These are phyloP conservation scores for Globisporangium rhizosaccharum DNA, from an alignment of 352 stramenopile genomes.

Conservation along the genomic window DNA sequence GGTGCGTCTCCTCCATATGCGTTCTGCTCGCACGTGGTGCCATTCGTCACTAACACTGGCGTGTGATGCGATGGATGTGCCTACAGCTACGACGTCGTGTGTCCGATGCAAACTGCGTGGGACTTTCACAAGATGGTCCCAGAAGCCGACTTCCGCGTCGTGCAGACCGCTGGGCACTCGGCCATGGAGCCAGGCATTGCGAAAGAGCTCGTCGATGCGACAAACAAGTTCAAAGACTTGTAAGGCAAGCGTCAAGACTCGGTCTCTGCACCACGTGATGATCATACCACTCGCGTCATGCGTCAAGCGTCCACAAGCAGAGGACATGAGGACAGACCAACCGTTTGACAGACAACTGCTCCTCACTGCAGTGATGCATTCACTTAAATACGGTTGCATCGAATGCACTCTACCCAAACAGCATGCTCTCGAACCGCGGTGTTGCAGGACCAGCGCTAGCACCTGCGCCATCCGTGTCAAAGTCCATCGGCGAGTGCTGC, in stretches of 20 bases:
- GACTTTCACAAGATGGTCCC: constrained; percentile 82
- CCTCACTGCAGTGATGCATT: neutral
- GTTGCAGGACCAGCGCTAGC: neutral
- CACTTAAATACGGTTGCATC: neutral
- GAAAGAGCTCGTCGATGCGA: constrained; percentile 66
- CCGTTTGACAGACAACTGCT: neutral
- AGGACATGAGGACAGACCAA: neutral
- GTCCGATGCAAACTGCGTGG: constrained; percentile 81
- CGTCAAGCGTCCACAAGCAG: no score
- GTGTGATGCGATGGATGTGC: no score
- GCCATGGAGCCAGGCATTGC: constrained; percentile 71
- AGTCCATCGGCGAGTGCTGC: constrained; percentile 9
- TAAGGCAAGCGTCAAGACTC: constrained; percentile 2
- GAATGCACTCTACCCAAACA: neutral
- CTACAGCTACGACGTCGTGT: constrained; percentile 84
- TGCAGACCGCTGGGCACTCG: constrained; percentile 72
- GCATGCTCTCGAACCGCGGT: constrained; percentile 4
- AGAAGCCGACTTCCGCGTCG: constrained; percentile 62
- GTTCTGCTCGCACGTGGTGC: neutral
- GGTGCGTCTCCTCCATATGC: constrained; percentile 22
- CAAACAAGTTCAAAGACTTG: constrained; percentile 48
- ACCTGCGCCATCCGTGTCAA: neutral
- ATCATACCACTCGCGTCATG: no score
- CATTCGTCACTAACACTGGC: neutral
- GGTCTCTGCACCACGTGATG: no score